Evolutionary conservation across 345 rosid genomes (phyloP).

Genomic region (Acer saccharum): DNA sequence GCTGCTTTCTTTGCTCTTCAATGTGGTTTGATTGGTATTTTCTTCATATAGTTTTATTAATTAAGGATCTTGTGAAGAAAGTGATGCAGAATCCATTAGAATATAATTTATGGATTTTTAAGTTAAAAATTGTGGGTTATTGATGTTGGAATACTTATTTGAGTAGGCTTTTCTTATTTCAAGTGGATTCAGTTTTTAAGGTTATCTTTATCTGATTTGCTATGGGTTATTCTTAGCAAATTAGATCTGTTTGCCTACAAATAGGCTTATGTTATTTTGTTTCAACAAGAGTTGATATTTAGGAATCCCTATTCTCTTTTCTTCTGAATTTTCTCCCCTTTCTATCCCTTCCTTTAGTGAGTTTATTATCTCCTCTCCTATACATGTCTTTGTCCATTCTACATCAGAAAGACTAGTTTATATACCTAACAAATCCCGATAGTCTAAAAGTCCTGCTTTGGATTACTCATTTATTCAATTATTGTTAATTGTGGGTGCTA

Average conservation of each 20-base stretch:
- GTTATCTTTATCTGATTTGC: background rate
- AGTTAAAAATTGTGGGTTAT: background rate
- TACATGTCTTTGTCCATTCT: background rate
- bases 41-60: conserved; percentile 2
- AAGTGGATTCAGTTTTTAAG: background rate
- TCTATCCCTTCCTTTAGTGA: background rate
- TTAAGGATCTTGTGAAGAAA: background rate
- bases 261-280: background rate
- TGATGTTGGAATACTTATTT: background rate
- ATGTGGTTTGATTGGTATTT: conserved; percentile 5
- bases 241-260: background rate
- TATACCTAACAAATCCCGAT: background rate
- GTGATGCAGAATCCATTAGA: background rate
- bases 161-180: background rate
- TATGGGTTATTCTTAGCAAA: background rate
- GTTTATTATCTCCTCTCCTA: background rate
- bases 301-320: background rate
- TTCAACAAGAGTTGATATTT: background rate
- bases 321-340: background rate
- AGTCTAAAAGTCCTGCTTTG: background rate
- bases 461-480: background rate
- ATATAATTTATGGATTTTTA: background rate
- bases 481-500: background rate
- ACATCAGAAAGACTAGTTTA: background rate
- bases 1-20: conserved; percentile 7